A percentile compares a stretch with the other conserved stretches of the same genome.
Evolutionary conservation across 345 rosid genomes (phyloP).

Genomic region (Aquilaria sinensis): DNA sequence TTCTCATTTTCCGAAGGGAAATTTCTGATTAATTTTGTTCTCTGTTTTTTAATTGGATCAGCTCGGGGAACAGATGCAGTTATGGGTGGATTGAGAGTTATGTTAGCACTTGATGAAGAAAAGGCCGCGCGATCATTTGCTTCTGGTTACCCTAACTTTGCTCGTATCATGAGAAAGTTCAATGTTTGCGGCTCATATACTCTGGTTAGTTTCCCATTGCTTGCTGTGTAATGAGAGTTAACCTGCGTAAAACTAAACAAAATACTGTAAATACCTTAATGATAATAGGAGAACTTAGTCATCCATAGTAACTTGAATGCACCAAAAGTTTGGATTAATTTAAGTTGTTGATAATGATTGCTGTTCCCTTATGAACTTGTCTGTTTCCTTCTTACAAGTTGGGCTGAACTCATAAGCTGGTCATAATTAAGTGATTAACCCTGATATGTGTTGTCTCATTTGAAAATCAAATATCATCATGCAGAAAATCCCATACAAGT

Average conservation of each 20-base stretch:
- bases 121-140: conserved; percentile 44
- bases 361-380: not conserved
- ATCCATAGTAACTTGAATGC: too few species aligned
- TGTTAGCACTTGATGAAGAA: conserved; percentile 40
- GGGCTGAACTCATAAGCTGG: too few species aligned
- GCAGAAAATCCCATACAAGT: conserved; percentile 62
- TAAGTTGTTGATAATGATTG: too few species aligned
- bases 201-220: conserved; percentile 30
- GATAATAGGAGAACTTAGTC: too few species aligned
- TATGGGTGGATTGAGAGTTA: conserved; percentile 27
- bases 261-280: too few species aligned
- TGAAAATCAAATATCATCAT: not conserved
- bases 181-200: conserved; percentile 61
- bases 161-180: conserved; percentile 56
- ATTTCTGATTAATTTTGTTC: not conserved
- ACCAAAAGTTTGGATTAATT: too few species aligned
- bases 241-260: too few species aligned
- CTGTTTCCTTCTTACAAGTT: not conserved
- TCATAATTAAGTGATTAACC: too few species aligned
- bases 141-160: conserved; percentile 48
- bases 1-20: not conserved
- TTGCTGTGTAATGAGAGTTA: too few species aligned
- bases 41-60: conserved; percentile 4
- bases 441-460: too few species aligned
- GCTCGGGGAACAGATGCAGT: conserved; percentile 15